Conservation (phyloP, 352 stramenopile species). For the Pythium plurisporium region DNA sequence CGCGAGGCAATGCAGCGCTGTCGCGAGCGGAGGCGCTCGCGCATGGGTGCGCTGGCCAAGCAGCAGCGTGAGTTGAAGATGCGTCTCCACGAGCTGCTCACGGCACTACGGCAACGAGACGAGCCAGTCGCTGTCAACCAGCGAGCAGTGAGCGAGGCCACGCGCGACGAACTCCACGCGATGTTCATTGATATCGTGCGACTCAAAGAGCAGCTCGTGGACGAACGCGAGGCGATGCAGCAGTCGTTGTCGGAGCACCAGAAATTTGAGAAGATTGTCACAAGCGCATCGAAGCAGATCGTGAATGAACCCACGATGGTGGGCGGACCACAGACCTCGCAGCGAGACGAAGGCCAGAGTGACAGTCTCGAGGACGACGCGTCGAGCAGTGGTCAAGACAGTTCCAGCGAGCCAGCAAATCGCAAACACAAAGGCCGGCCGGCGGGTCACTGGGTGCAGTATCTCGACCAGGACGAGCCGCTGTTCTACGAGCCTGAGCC, state of each 20-base stretch:
- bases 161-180: slow-evolving; percentile 9
- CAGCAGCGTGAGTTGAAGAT: slow-evolving; percentile 13
- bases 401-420: background rate
- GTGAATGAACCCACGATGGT: slow-evolving; percentile 16
- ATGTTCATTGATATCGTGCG: slow-evolving; percentile 9
- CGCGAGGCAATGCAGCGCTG: slow-evolving; percentile 24
- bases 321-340: background rate
- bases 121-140: background rate
- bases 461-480: slow-evolving; percentile 17
- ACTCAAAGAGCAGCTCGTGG: slow-evolving; percentile 21
- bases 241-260: slow-evolving; percentile 13
- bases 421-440: background rate
- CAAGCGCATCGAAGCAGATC: slow-evolving; percentile 13
- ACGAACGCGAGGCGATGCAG: slow-evolving; percentile 15
- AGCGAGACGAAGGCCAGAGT: background rate
- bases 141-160: background rate
- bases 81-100: slow-evolving; percentile 5
- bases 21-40: slow-evolving; percentile 22
- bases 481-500: slow-evolving; percentile 22
- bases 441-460: slow-evolving; percentile 18
- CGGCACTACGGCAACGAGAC: slow-evolving; percentile 3
- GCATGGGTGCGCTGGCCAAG: slow-evolving; percentile 15
- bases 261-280: slow-evolving; percentile 18
- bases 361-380: slow-evolving; percentile 14
- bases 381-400: slow-evolving; percentile 10